Evolutionary conservation across 768 basidiomycete species (phyloP).

Genomic region (Calocera cornea): DNA sequence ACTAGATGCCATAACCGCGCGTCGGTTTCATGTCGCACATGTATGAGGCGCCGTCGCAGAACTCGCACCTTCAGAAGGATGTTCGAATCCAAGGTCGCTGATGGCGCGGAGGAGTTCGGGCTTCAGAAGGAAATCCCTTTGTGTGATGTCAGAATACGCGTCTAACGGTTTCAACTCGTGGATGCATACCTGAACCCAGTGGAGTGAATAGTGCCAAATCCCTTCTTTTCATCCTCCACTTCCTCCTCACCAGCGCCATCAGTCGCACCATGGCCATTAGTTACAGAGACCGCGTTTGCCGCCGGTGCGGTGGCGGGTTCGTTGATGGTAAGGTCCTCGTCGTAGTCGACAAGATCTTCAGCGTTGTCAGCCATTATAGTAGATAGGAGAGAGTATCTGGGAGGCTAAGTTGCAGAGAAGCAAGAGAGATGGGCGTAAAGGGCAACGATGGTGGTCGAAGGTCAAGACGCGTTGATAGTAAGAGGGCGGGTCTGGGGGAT

Average conservation of each 20-base stretch:
- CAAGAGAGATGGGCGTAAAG: not conserved
- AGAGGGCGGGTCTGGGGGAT: not conserved
- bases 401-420: not conserved
- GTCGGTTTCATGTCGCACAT: slow-evolving; percentile 5
- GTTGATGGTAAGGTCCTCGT: slow-evolving; percentile 23
- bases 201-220: slow-evolving; percentile 99
- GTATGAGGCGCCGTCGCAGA: not conserved
- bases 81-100: slow-evolving; percentile 98
- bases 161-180: not conserved
- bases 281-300: slow-evolving; percentile 11
- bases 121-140: slow-evolving; percentile 93
- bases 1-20: slow-evolving; percentile 36
- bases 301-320: slow-evolving; percentile 30
- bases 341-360: slow-evolving; percentile 28
- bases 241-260: slow-evolving; percentile 41
- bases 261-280: slow-evolving; percentile 18
- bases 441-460: not conserved
- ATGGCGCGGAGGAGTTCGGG: slow-evolving; percentile 94
- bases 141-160: slow-evolving; percentile 6
- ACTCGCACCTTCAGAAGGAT: slow-evolving; percentile 87
- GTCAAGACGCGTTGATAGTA: not conserved
- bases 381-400: not conserved
- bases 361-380: slow-evolving; percentile 19
- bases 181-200: slow-evolving; percentile 83
- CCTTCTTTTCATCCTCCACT: slow-evolving; percentile 77